Base-by-base conservation (phyloP, 108 stramenopile genomes). In the Thalassiosira profunda region DNA sequence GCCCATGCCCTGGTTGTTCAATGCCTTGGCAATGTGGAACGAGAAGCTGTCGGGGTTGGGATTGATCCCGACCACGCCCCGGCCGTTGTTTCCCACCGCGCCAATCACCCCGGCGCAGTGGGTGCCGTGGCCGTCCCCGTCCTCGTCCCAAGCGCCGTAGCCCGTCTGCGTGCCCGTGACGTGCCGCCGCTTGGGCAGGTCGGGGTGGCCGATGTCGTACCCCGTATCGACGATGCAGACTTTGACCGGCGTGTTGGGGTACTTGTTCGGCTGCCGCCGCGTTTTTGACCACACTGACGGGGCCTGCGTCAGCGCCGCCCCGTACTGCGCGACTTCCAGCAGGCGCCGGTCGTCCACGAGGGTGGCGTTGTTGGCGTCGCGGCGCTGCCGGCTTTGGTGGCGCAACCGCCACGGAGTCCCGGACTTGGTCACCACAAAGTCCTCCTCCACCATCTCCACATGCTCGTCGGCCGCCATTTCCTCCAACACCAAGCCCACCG, bases 21-120 rank as follows among this genome's bases (percentile, higher is more conserved):
- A 51, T 34, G 72, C 65, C 34, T 79, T 79, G 21, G 62, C 34
- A 30, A 79, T 79, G 58, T 79, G 72, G 53, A 79, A 79, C n/a
- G 71, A 67, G 29, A 73, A 73, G 37, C 67, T 67, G 23, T 29
- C 48, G 2, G 71, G 71, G 38, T 79, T 67, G 5, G 71, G 72
- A 33, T 73, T 79, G 23, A 79, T 72, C 2, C 87, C 85, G 17
- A 85, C 75, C 30, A 86, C 69, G 9, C 89, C 89, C 1, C 61
- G 4, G 17, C 63, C 59, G 59, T 87, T 90, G 33, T 57, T 54
- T 9, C 81, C 81, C 45, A 66, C 52, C 9, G 77, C 80, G 11
- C 70, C 85, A 54, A 90, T 85, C 29, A 85, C 85, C 12, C 89
- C 89, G 1, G 86, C 65, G 20, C 79, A 76, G 47, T 90, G 89